A percentile compares a stretch with the other conserved stretches of the same genome.
phyloP scores from a whole-genome alignment of 371 early-diverging fungal genomes.

The Nosema muscidifuracis region DNA sequence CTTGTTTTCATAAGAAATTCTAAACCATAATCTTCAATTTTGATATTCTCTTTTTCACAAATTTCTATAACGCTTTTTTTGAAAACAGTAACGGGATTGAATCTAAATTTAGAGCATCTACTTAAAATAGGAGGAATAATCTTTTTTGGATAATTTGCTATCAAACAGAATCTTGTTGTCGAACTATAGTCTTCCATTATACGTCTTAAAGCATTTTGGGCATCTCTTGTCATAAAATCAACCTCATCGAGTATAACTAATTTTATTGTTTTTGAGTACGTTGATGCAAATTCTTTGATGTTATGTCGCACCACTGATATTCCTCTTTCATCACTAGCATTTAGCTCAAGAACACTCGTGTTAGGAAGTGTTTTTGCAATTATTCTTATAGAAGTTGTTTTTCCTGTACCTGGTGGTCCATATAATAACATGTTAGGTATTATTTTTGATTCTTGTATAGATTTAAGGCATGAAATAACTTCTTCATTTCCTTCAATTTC shows the following conservation, averaged over 20 bases:
- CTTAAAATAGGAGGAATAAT: conserved; percentile 94
- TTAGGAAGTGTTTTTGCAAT: conserved; percentile 73
- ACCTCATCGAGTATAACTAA: conserved; percentile 96
- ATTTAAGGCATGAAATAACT: conserved; percentile 49
- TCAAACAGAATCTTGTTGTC: conserved; percentile 86
- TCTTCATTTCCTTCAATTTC: conserved; percentile 60
- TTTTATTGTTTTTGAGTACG: conserved; percentile 77
- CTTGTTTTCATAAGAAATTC: conserved; percentile 71
- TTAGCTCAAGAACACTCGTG: conserved; percentile 82
- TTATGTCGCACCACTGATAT: conserved; percentile 85
- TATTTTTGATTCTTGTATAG: conserved; percentile 47
- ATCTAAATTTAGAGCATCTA: conserved; percentile 91
- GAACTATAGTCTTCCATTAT: conserved; percentile 94
- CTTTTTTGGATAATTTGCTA: conserved; percentile 92
- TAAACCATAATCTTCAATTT: conserved; percentile 70
- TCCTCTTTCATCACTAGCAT: conserved; percentile 97
- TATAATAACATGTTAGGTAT: conserved; percentile 96
- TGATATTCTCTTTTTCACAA: conserved; percentile 46
- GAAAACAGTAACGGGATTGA: conserved; percentile 76
- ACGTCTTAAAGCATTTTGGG: conserved; percentile 89
- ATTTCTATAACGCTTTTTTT: conserved; percentile 66
- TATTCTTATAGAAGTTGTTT: conserved; percentile 86
- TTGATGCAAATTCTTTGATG: conserved; percentile 85
- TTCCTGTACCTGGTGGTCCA: conserved; percentile 91
- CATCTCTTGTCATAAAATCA: conserved; percentile 93